phyloP scores from a whole-genome alignment of 768 basidiomycete genomes.

The Tylopilus intermedius region DNA sequence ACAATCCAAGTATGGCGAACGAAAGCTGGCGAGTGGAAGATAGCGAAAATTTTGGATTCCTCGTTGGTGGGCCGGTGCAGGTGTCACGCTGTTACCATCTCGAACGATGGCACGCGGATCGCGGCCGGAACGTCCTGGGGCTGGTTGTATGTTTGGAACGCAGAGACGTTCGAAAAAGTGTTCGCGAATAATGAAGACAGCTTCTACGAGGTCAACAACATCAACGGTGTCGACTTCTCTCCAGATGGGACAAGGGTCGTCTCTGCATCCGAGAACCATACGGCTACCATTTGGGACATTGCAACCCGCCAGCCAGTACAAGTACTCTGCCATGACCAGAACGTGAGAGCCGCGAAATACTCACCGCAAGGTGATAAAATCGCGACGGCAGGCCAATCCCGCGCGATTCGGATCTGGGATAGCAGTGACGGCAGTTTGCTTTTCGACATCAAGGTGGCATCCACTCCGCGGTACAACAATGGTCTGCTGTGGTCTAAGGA shows the following conservation, averaged over 20 bases:
- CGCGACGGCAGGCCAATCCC: neutral
- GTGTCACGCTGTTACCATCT: neutral
- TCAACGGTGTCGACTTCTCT: neutral
- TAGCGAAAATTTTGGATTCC: no score
- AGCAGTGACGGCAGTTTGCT: neutral
- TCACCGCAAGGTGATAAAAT: neutral
- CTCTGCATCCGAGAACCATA: neutral
- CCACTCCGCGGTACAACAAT: neutral
- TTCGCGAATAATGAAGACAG: no score
- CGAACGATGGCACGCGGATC: neutral
- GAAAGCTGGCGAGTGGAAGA: neutral
- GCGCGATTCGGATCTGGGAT: neutral
- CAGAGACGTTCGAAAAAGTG: neutral
- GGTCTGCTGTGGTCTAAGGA: neutral
- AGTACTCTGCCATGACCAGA: no score
- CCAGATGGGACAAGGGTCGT: neutral
- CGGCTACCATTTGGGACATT: neutral
- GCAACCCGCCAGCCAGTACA: neutral
- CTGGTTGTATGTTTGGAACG: neutral
- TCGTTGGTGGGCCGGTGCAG: neutral
- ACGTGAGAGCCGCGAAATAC: no score
- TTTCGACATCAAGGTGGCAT: neutral
- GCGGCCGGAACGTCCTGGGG: neutral
- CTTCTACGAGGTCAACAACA: no score
- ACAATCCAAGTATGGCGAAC: neutral